These are phyloP conservation scores for Erigeron canadensis DNA, from an alignment of 129 eudicot species.

Conservation along the genomic window DNA sequence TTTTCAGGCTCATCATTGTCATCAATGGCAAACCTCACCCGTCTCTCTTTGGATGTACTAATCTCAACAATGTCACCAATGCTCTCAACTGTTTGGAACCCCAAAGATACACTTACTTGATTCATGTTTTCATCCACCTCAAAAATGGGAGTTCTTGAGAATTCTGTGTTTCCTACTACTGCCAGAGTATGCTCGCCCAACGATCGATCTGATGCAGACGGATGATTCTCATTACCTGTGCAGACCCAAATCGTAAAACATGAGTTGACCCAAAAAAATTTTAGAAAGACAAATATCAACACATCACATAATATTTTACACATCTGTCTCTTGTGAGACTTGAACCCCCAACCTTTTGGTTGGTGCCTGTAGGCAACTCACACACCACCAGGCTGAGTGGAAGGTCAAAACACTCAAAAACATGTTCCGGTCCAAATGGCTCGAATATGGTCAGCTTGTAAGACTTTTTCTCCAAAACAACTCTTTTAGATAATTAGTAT, in stretches of 20 bases:
- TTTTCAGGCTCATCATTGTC: conserved; percentile 32
- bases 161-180: conserved; percentile 46
- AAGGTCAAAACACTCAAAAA: background rate
- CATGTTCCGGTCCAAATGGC: background rate
- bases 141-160: conserved; percentile 36
- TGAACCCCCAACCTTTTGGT: too few species aligned
- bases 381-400: background rate
- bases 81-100: conserved; percentile 59
- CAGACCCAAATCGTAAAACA: background rate
- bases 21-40: conserved; percentile 54
- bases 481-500: background rate
- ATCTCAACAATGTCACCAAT: conserved; percentile 51
- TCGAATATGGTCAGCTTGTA: background rate
- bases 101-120: conserved; percentile 62
- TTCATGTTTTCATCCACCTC: conserved; percentile 53
- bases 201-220: conserved; percentile 36
- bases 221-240: conserved; percentile 33
- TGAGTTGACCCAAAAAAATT: background rate
- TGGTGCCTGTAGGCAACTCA: background rate
- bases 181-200: conserved; percentile 54
- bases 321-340: too few species aligned
- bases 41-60: conserved; percentile 45
- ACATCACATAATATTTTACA: too few species aligned
- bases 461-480: background rate
- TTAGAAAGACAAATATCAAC: too few species aligned